These are phyloP conservation scores for Leccinum uliginosum DNA, from an alignment of 768 basidiomycete species.

Conservation along the genomic window DNA sequence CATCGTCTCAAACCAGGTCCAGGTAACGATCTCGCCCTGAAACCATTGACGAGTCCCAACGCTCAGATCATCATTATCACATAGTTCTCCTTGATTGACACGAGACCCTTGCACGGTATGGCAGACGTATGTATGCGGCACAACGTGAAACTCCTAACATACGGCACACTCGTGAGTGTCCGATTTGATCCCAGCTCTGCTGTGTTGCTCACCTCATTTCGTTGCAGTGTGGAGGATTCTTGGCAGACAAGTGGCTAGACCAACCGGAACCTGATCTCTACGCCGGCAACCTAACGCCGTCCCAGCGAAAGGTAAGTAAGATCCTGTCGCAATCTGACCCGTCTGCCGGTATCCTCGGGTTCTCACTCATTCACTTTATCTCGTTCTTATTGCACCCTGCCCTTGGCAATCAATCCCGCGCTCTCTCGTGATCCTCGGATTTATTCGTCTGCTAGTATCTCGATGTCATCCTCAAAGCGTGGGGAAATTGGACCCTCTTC, in stretches of 20 bases:
- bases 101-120: slow-evolving; percentile 73
- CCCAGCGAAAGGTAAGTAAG: slow-evolving; percentile 67
- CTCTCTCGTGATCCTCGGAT: background rate
- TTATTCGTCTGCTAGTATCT: slow-evolving; percentile 54
- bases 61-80: slow-evolving; percentile 15
- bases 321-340: background rate
- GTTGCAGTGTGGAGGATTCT: slow-evolving; percentile 75
- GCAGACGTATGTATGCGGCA: slow-evolving; percentile 71
- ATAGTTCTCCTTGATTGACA: slow-evolving; percentile 81
- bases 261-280: slow-evolving; percentile 70
- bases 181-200: background rate
- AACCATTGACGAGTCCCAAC: background rate
- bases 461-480: slow-evolving; percentile 74
- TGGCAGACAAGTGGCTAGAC: slow-evolving; percentile 72
- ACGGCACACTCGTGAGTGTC: slow-evolving; percentile 68
- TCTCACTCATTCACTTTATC: background rate
- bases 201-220: slow-evolving; percentile 1
- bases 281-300: slow-evolving; percentile 64
- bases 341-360: background rate
- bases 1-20: slow-evolving; percentile 81
- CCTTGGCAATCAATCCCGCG: background rate
- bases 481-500: slow-evolving; percentile 77
- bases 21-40: slow-evolving; percentile 40
- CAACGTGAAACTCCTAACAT: slow-evolving; percentile 69
- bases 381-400: background rate